A percentile compares a stretch with the other conserved stretches of the same genome.
Conservation (phyloP, 768 basidiomycete species). For the Leucosporidium creatinivorum region DNA sequence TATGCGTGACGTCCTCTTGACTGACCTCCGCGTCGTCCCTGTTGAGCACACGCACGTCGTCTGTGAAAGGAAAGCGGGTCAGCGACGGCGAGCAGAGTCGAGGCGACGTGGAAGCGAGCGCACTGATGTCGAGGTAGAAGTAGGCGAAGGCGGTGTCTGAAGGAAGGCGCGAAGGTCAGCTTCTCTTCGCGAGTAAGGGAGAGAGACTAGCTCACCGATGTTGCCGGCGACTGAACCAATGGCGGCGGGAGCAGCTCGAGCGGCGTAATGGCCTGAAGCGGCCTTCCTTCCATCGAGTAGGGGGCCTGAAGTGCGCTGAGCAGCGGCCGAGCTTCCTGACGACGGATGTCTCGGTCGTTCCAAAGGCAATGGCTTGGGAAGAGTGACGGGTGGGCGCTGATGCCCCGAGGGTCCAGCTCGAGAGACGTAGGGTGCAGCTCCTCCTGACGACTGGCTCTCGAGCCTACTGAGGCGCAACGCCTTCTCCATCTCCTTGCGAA, state of each 20-base stretch:
- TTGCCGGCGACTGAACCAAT: not conserved
- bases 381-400: too few relatives aligned
- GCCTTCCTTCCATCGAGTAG: constrained; percentile 13
- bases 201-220: not conserved
- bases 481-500: not conserved
- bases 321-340: too few relatives aligned
- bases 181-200: too few relatives aligned
- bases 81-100: not conserved
- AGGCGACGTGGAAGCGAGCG: not conserved
- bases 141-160: constrained; percentile 24
- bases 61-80: not conserved
- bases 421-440: too few relatives aligned
- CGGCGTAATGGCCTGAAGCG: constrained; percentile 1
- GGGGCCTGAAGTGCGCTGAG: not conserved
- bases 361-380: too few relatives aligned
- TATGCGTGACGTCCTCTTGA: constrained; percentile 10
- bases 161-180: too few relatives aligned
- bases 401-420: too few relatives aligned
- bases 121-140: constrained; percentile 27
- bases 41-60: not conserved
- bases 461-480: constrained; percentile 1
- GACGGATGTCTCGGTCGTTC: too few relatives aligned
- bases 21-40: constrained; percentile 19
- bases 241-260: not conserved
- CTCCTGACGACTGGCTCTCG: not conserved